Evolutionary conservation across 129 eudicot species (phyloP), one percentile per base, ranked within the genome.

Genomic region (Pseudognaphalium luteoalbum): DNA sequence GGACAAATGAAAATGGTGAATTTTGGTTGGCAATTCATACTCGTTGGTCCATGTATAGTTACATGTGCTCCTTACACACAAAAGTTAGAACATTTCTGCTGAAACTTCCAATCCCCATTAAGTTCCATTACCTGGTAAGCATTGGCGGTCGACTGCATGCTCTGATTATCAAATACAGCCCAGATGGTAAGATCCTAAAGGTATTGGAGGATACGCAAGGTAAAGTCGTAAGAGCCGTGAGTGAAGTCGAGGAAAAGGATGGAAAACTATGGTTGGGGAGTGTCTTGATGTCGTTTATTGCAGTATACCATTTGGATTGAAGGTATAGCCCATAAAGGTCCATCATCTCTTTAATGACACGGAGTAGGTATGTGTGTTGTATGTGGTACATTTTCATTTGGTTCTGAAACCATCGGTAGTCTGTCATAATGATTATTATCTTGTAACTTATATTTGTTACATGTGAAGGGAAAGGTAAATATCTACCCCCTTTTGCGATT

Each of bases 21-120:
- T 90, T 90, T 37, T 93, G 98, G 98, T 96, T 93, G 37, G 98
- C 97, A 19, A 85, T 93, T 82, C 97, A 88, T 78, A 85, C 92
- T 57, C 90, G 98, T 14, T 86, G 92, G 11, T 83, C 83, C 66
- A 25, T 75, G 66, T 85, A 85, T 69, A 68, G 83, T 25, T 75
- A 88, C 82, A 9, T 88, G 39, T 70, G 84, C 11, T 87, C 78
- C 11, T 19, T 51, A 28, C 59, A 78, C 85, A 91, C 97, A 34
- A 83, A 82, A 74, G 39, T 90, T 8, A 84, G 97, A 41, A 71
- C 58, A 5, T 71, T 88, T 60, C 47, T 87, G 83, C 86, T 93
- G 19, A 93, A 85, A 60, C 92, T 93, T 69, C 98, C 95, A 7
- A 80, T 93, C 51, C 78, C 93, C 0, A 85, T 92, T 15, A 93